Conservation (phyloP, 176 grass and related monocot genomes). For the Aegilops speltoides region DNA sequence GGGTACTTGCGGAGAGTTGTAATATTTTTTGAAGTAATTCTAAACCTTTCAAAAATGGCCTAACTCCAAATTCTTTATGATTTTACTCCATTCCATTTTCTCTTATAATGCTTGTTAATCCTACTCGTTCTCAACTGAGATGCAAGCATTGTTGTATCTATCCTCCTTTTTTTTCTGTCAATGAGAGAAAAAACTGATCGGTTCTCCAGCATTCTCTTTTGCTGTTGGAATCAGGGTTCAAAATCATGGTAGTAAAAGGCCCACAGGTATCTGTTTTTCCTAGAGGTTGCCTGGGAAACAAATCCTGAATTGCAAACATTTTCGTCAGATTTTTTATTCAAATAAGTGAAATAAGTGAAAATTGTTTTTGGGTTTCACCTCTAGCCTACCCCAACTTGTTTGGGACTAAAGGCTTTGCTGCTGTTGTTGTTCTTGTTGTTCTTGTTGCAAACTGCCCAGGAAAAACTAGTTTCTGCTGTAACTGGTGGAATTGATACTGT, state of each 20-base stretch:
- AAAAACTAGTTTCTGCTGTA: background rate
- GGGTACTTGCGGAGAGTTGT: background rate
- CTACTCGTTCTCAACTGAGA: conserved; percentile 4
- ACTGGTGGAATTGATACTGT: background rate
- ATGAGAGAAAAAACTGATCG: background rate
- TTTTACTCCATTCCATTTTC: background rate
- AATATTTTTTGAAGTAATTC: background rate
- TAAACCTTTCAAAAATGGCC: conserved; percentile 3
- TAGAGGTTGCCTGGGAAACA: background rate
- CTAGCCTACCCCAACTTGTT: too few relatives aligned
- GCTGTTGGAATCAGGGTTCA: background rate
- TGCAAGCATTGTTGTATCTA: background rate
- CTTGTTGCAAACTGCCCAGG: too few relatives aligned
- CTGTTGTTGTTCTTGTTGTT: too few relatives aligned
- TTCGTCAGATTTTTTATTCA: background rate
- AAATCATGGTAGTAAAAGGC: background rate
- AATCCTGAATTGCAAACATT: background rate
- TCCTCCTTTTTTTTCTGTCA: background rate
- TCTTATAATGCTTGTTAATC: background rate
- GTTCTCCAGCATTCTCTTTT: background rate
- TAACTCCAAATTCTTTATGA: background rate
- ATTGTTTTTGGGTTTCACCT: background rate
- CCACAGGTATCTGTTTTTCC: background rate
- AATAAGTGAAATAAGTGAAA: background rate
- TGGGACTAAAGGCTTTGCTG: too few relatives aligned